A percentile compares a stretch with the other conserved stretches of the same genome.
These are phyloP conservation scores for Chaetomidium leptoderma DNA, from an alignment of 495 filamentous ascomycete genomes.

Conservation along the genomic window DNA sequence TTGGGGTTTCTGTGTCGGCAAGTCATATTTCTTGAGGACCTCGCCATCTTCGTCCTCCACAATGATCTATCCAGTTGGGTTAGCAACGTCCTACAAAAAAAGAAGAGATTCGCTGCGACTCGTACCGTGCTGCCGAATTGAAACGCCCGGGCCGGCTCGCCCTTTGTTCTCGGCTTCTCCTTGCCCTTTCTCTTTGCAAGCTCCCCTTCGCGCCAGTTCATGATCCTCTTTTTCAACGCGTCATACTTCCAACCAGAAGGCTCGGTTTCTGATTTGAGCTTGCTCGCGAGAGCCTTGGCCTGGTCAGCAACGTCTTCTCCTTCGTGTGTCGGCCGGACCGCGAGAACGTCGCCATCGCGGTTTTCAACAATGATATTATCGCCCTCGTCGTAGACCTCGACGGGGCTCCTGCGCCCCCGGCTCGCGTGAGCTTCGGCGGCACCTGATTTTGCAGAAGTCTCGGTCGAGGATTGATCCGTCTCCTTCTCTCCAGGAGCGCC, in stretches of 20 bases:
- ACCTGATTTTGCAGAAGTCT: neutral
- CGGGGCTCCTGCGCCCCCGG: slow-evolving; percentile 35
- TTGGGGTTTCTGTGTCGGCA: slow-evolving; percentile 51
- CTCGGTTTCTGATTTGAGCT: slow-evolving; percentile 41
- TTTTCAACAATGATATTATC: slow-evolving; percentile 80
- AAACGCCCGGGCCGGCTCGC: slow-evolving; percentile 77
- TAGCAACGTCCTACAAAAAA: slow-evolving; percentile 8
- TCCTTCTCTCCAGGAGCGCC: slow-evolving; percentile 9
- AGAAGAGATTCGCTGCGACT: slow-evolving; percentile 6
- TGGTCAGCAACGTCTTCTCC: slow-evolving; percentile 34
- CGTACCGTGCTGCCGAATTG: slow-evolving; percentile 85
- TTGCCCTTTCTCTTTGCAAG: slow-evolving; percentile 57
- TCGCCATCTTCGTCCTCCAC: slow-evolving; percentile 97
- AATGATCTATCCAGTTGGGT: slow-evolving; percentile 60
- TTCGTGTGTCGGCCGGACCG: slow-evolving; percentile 30
- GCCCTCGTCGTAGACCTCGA: slow-evolving; percentile 80
- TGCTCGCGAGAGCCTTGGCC: slow-evolving; percentile 36
- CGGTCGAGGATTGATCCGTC: slow-evolving; percentile 16
- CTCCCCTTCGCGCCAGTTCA: slow-evolving; percentile 53
- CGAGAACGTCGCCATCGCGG: slow-evolving; percentile 78
- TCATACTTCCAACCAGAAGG: slow-evolving; percentile 43
- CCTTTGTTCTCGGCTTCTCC: slow-evolving; percentile 41
- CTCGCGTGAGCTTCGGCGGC: slow-evolving; percentile 26
- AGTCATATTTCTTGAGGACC: slow-evolving; percentile 93
- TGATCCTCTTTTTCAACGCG: slow-evolving; percentile 46